These are phyloP conservation scores for Smittium mucronatum DNA, from an alignment of 371 early-diverging fungal species.

Conservation along the genomic window DNA sequence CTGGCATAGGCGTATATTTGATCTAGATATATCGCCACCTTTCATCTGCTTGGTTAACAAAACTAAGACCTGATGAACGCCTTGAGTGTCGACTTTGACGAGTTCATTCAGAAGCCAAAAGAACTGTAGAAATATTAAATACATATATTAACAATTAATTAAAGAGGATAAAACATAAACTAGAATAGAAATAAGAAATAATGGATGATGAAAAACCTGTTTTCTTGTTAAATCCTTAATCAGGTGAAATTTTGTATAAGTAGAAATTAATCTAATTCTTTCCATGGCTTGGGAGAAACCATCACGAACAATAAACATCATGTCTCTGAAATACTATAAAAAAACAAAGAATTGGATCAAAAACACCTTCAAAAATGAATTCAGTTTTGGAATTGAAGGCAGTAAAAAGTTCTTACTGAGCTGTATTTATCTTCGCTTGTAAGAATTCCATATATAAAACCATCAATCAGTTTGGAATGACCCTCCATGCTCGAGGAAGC, in stretches of 20 bases:
- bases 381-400: no score
- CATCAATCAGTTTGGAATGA: constrained; percentile 45
- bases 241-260: constrained; percentile 34
- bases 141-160: background rate
- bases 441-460: constrained; percentile 48
- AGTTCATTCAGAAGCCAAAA: constrained; percentile 51
- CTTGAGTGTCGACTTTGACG: constrained; percentile 35
- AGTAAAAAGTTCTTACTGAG: constrained; percentile 29
- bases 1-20: constrained; percentile 40
- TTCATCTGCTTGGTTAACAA: constrained; percentile 47
- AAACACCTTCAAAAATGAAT: background rate
- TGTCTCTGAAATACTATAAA: constrained; percentile 39
- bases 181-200: background rate
- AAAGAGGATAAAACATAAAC: background rate
- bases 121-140: constrained; percentile 26
- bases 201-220: constrained; percentile 28
- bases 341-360: constrained; percentile 2
- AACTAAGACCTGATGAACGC: constrained; percentile 43
- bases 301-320: constrained; percentile 52
- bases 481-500: constrained; percentile 42
- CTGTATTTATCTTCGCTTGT: constrained; percentile 36
- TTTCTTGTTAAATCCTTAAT: constrained; percentile 32
- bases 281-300: constrained; percentile 38
- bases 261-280: constrained; percentile 37
- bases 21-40: constrained; percentile 42